phyloP scores from a whole-genome alignment of 257 asterid species.

The Salvia splendens region DNA sequence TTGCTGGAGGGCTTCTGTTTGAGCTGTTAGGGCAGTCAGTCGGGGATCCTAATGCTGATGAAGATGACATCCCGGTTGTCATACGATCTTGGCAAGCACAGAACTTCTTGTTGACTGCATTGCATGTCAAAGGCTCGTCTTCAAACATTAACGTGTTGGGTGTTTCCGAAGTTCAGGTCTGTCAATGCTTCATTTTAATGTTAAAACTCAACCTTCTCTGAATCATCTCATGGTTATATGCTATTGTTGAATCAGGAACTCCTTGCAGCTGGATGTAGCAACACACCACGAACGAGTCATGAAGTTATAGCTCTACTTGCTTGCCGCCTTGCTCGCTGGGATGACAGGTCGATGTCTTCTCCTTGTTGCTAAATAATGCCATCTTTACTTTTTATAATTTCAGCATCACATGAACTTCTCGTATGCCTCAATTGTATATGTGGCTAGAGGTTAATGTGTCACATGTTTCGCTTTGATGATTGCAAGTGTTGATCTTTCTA shows the following conservation, averaged over 20 bases:
- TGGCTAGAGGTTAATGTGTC: not conserved
- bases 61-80: conserved; percentile 52
- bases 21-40: conserved; percentile 56
- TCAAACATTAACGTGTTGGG: conserved; percentile 46
- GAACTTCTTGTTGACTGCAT: conserved; percentile 45
- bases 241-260: conserved; percentile 41
- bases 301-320: conserved; percentile 52
- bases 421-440: not conserved
- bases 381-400: not conserved
- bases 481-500: conserved; percentile 10
- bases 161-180: conserved; percentile 53
- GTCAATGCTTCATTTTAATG: conserved; percentile 23
- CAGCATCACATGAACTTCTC: not conserved
- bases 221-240: not conserved
- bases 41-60: conserved; percentile 42
- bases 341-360: conserved; percentile 42
- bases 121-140: conserved; percentile 51
- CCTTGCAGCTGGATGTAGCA: conserved; percentile 51
- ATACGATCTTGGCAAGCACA: conserved; percentile 54
- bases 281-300: conserved; percentile 46
- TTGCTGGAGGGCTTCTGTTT: conserved; percentile 53
- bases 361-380: not conserved
- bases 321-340: conserved; percentile 57
- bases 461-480: conserved; percentile 7
- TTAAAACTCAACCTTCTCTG: not conserved